Conservation (phyloP, 1,139 yeast genomes). For the Suhomyces chickasaworum region DNA sequence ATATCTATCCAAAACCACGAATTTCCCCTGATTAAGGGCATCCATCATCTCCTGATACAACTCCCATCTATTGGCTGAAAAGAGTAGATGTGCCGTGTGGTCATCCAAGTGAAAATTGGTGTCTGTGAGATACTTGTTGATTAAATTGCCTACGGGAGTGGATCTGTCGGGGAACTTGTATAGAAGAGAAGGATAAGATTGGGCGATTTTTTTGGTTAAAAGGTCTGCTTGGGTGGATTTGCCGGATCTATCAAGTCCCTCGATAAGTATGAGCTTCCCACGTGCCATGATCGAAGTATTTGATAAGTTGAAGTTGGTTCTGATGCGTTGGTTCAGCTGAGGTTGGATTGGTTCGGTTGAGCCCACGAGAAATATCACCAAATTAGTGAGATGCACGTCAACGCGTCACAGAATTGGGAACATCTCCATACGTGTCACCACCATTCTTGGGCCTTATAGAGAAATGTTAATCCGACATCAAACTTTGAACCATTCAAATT, state of each 20-base stretch:
- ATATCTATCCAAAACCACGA: constrained; percentile 79
- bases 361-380: not conserved
- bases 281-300: constrained; percentile 28
- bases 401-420: not conserved
- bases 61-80: constrained; percentile 97
- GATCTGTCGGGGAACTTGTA: constrained; percentile 86
- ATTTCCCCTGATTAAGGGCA: constrained; percentile 53
- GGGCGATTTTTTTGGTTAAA: constrained; percentile 42
- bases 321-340: no score
- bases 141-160: constrained; percentile 77
- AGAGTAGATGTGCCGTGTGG: constrained; percentile 81
- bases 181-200: constrained; percentile 36
- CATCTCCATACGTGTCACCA: no score
- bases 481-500: not conserved
- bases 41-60: constrained; percentile 49
- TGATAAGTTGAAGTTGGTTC: not conserved
- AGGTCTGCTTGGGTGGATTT: constrained; percentile 81
- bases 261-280: constrained; percentile 79
- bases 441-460: no score
- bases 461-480: no score
- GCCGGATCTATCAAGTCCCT: constrained; percentile 95
- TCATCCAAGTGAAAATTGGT: constrained; percentile 54
- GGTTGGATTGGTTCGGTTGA: no score
- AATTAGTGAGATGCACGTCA: not conserved
- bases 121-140: constrained; percentile 70